phyloP scores from a whole-genome alignment of 805 yeast genomes.

The Metschnikowia lunata region DNA sequence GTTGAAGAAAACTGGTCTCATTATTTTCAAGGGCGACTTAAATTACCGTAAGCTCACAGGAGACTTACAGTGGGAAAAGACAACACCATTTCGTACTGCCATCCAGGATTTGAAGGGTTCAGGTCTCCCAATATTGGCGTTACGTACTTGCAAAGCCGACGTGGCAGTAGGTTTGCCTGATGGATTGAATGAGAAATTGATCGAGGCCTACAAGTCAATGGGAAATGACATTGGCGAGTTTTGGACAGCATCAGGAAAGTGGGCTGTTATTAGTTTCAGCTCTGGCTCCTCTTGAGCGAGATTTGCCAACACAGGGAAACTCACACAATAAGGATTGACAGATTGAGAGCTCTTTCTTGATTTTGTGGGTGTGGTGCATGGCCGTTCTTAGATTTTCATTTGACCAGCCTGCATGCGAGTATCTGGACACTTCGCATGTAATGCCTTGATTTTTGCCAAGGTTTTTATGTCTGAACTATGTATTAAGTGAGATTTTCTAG shows the following conservation, averaged over 20 bases:
- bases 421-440: too few species aligned
- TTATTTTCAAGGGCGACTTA: conserved; percentile 91
- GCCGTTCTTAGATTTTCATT: too few species aligned
- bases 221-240: conserved; percentile 64
- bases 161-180: conserved; percentile 79
- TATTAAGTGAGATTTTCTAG: too few species aligned
- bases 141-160: conserved; percentile 95
- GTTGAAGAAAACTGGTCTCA: conserved; percentile 59
- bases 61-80: conserved; percentile 82
- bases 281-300: neutral
- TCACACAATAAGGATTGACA: neutral
- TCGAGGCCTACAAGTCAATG: conserved; percentile 50
- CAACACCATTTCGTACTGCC: conserved; percentile 69
- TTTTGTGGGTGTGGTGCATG: too few species aligned
- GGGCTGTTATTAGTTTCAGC: conserved; percentile 67
- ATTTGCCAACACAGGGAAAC: too few species aligned
- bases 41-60: conserved; percentile 93
- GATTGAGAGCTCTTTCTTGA: too few species aligned
- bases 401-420: too few species aligned
- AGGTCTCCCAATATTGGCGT: conserved; percentile 59
- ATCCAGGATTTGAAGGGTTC: conserved; percentile 62
- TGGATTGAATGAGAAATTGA: conserved; percentile 69
- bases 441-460: too few species aligned
- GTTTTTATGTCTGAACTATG: too few species aligned
- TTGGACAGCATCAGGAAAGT: conserved; percentile 89